Evolutionary conservation across 805 yeast species (phyloP).

Genomic region (Cyberlindnera euphorbiiphila): DNA sequence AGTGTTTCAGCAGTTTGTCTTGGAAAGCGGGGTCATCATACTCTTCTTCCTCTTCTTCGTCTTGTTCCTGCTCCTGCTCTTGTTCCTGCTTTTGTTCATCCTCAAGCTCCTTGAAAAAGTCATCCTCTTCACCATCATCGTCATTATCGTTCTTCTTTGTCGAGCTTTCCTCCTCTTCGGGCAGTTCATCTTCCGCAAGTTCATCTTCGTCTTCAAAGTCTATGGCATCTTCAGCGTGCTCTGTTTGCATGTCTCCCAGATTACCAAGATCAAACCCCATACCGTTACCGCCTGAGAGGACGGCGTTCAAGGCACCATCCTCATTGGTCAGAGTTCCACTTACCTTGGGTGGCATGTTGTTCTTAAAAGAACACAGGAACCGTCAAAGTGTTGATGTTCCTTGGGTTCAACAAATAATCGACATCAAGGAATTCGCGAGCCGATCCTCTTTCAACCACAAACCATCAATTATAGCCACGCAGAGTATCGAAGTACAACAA

Average conservation of each 20-base stretch:
- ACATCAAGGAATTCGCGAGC: background rate
- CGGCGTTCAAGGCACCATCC: conserved; percentile 36
- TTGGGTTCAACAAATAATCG: background rate
- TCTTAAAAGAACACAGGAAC: too few relatives aligned
- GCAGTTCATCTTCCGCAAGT: conserved; percentile 79
- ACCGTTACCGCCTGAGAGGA: conserved; percentile 32
- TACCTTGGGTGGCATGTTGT: conserved; percentile 4
- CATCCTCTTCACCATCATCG: conserved; percentile 34
- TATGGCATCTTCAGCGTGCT: conserved; percentile 87
- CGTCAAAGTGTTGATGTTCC: too few relatives aligned
- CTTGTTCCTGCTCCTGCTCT: too few relatives aligned
- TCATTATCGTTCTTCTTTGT: conserved; percentile 9
- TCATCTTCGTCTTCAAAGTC: conserved; percentile 96
- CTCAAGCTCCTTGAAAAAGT: conserved; percentile 30
- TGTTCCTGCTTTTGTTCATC: conserved; percentile 10
- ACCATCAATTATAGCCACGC: background rate
- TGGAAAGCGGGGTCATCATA: too few relatives aligned
- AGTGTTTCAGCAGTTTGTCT: conserved; percentile 38
- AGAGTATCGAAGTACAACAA: background rate
- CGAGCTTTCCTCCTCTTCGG: conserved; percentile 29
- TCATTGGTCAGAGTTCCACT: conserved; percentile 31
- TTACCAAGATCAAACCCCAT: conserved; percentile 18
- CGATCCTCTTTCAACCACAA: background rate
- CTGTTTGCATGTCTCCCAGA: conserved; percentile 32
- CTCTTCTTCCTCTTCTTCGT: too few relatives aligned